These are phyloP conservation scores for Quercus tomentella DNA, from an alignment of 331 rosid genomes.

Conservation along the genomic window DNA sequence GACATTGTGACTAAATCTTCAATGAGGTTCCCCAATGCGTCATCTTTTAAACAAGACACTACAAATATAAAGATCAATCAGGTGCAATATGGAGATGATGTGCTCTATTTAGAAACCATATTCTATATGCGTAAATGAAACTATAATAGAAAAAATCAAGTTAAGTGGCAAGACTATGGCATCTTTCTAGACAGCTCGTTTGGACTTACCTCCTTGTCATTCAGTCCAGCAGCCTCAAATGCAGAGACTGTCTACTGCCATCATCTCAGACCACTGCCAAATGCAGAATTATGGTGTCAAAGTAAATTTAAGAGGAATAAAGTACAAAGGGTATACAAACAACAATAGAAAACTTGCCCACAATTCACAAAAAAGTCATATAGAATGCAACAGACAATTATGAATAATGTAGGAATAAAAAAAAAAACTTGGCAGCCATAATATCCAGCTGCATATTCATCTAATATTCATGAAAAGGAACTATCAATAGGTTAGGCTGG, in stretches of 20 bases:
- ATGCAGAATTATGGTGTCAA: slow-evolving; percentile 30
- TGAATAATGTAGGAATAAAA: neutral
- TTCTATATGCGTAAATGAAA: neutral
- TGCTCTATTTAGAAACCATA: neutral
- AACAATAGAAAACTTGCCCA: slow-evolving; percentile 4
- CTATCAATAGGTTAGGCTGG: slow-evolving; percentile 1
- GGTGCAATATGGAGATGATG: neutral
- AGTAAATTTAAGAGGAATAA: neutral
- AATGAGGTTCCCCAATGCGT: neutral
- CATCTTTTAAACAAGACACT: neutral
- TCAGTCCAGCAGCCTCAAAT: slow-evolving; percentile 90
- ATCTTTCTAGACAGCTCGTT: slow-evolving; percentile 2
- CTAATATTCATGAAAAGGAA: slow-evolving; percentile 28
- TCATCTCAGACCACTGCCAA: slow-evolving; percentile 95
- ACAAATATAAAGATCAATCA: neutral
- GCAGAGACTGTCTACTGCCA: slow-evolving; percentile 98
- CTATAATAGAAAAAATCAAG: neutral
- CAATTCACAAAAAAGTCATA: neutral
- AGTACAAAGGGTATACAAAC: neutral
- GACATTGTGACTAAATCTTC: neutral
- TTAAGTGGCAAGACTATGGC: neutral
- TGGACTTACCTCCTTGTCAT: slow-evolving; percentile 55
- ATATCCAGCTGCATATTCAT: slow-evolving; percentile 98
- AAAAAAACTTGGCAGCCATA: slow-evolving; percentile 70
- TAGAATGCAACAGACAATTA: neutral